Conservation (phyloP, 345 rosid genomes). For the Citrus maxima region DNA sequence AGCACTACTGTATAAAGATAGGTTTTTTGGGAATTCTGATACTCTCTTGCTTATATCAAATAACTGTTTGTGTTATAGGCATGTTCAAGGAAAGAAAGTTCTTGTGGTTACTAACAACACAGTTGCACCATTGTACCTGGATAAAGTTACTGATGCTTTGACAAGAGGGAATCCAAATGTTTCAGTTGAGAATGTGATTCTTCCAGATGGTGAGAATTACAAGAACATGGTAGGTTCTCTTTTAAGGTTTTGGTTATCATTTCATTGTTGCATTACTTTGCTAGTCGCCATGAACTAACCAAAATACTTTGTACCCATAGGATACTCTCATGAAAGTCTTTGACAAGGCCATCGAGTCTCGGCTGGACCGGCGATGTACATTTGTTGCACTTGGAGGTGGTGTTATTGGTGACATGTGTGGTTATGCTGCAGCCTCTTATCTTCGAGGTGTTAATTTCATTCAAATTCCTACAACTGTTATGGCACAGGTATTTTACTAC, state of each 20-base stretch:
- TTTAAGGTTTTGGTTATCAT: neutral
- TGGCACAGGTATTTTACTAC: slow-evolving; percentile 71
- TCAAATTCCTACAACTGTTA: slow-evolving; percentile 97
- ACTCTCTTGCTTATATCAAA: neutral
- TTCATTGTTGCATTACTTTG: neutral
- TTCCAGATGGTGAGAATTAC: slow-evolving; percentile 92
- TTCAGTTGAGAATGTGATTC: slow-evolving; percentile 73
- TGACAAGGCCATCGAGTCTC: slow-evolving; percentile 89
- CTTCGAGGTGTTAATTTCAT: slow-evolving; percentile 98
- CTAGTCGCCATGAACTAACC: neutral
- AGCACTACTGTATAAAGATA: too few species aligned
- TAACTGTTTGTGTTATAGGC: slow-evolving; percentile 37
- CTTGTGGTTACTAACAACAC: slow-evolving; percentile 84
- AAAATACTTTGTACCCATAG: slow-evolving; percentile 33
- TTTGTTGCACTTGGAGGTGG: slow-evolving; percentile 99
- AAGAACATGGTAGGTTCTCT: slow-evolving; percentile 68
- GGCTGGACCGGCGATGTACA: slow-evolving; percentile 76
- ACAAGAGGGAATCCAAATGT: slow-evolving; percentile 80
- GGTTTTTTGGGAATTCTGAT: neutral
- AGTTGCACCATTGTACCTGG: slow-evolving; percentile 72
- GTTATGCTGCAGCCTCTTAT: slow-evolving; percentile 91
- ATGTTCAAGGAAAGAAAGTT: slow-evolving; percentile 92
- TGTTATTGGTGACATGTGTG: slow-evolving; percentile 97
- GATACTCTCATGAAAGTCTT: slow-evolving; percentile 87
- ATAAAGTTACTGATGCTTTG: slow-evolving; percentile 72